Conservation (phyloP, 257 asterid species). For the Solanum gandarillasii region DNA sequence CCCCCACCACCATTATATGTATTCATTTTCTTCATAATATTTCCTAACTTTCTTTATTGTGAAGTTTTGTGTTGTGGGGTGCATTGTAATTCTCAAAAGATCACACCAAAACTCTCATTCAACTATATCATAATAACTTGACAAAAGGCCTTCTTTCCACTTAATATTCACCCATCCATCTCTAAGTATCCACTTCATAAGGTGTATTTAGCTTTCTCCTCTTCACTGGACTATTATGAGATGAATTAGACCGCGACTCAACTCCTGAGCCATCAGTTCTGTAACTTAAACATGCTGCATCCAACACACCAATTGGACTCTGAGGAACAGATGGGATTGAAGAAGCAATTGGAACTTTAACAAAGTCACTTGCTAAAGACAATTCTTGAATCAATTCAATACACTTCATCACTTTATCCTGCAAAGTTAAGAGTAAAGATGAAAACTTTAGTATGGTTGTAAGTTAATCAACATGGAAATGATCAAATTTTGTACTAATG, state of each 20-base stretch:
- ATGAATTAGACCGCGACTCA: constrained; percentile 18
- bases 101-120: constrained; percentile 6
- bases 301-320: constrained; percentile 32
- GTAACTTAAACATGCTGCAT: constrained; percentile 33
- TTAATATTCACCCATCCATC: not conserved
- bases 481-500: not conserved
- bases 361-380: not conserved
- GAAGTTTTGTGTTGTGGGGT: not conserved
- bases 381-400: constrained; percentile 13
- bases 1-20: not conserved
- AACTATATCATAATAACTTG: not conserved
- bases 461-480: not conserved
- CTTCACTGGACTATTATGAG: constrained; percentile 19
- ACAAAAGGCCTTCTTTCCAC: not conserved
- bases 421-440: not conserved
- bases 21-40: not conserved
- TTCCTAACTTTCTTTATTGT: not conserved
- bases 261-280: constrained; percentile 21
- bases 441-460: not conserved
- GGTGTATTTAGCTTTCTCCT: constrained; percentile 22
- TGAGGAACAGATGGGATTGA: constrained; percentile 16
- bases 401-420: constrained; percentile 28
- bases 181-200: not conserved
- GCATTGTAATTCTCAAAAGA: not conserved
- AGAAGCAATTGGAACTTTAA: constrained; percentile 2